Base-by-base conservation (phyloP, 192 early-diverging fungal species). In the Coemansia sp. region DNA sequence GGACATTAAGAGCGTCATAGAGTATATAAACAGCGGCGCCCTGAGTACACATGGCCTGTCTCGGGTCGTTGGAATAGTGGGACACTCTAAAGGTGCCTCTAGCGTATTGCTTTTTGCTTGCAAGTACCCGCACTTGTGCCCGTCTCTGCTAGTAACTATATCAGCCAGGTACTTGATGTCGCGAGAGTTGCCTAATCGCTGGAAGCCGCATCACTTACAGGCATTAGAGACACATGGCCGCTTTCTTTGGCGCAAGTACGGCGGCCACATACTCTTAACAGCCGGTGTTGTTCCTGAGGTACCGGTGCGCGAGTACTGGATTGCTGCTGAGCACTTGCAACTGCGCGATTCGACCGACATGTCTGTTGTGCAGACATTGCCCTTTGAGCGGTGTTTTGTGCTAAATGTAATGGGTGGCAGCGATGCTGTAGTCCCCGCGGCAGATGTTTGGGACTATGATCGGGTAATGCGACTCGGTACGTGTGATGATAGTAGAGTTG, bases 31-130 rank as follows among this genome's bases (percentile, higher is more conserved):
- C 36, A 46, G 63, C 44, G 27, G 31, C 15, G 60, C 58, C 41
- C 69, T 57, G 13, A 12, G 55, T 24, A 13, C 18, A 24, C 11
- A 43, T 1, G 52, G 46, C 11, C 38, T 40, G 49, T 63, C 18
- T 33, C 22, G 34, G 16, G 81, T 88, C 18, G 18, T 73, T 15
- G 83, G 79, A 6, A 70, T 86, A 3, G 38, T 85, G 9, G 88
- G 86, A 0, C 88, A 88, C 58, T 87, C 86, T 18, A 89, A 88
- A 65, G 88, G 87, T 20, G 86, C 78, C 5, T 78, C 79, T 5
- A 80, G 71, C 40, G 73, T 85, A 66, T 72, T 88, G 38, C 67
- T 87, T 33, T 88, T 85, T 73, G 83, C 84, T 2, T 70, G 68
- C 67, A 79, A 78, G 20, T 78, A 86, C 53, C 44, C 66, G 24